Evolutionary conservation across 306 rosid species (phyloP), one percentile per base, ranked within the genome.

Genomic region (Abrus pulchellus): DNA sequence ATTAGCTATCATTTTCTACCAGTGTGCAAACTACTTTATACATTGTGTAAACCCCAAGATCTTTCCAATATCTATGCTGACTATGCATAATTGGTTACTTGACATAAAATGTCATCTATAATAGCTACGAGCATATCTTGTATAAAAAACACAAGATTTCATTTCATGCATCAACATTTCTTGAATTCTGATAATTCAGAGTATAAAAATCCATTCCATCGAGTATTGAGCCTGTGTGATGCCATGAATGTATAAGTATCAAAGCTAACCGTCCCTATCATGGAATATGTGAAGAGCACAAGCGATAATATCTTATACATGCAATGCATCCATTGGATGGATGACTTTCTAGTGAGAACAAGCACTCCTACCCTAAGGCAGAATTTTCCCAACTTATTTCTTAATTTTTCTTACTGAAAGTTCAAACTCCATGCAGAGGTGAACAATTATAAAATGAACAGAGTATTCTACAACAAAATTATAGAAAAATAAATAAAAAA

Each of bases 161-260:
- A 44, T 63, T 64, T 47, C 14, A 54, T 70, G 61, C 6, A 55
- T 56, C 12, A 72, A 71, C n/a, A 80, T 73, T 43, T 78, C 57
- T 49, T 40, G 14, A 63, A 29, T 47, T 28, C 27, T 38, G 4
- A 54, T 12, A 63, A 72, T 9, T 44, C 27, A 75, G 41, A 27
- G 57, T 41, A 53, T 50, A 5, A 11, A 34, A 62, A 53, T 14
- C 64, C 48, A 30, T 52, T 32, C 48, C 45, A 64, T 79, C 27
- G 20, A 1, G 44, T 41, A 70, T 9, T 68, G 68, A 50, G 54
- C 60, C 52, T 28, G 52, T 14, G 40, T 14, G 59, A 12, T 45
- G 49, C 7, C 36, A 30, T 27, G 59, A 45, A 33, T 11, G 10
- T 28, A 9, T 34, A 45, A 6, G 52, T 13, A 69, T 6, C 60